Percentiles rank a stretch among this genome's conserved stretches.
These are phyloP conservation scores for Salvia splendens DNA, from an alignment of 257 asterid species.

Conservation along the genomic window DNA sequence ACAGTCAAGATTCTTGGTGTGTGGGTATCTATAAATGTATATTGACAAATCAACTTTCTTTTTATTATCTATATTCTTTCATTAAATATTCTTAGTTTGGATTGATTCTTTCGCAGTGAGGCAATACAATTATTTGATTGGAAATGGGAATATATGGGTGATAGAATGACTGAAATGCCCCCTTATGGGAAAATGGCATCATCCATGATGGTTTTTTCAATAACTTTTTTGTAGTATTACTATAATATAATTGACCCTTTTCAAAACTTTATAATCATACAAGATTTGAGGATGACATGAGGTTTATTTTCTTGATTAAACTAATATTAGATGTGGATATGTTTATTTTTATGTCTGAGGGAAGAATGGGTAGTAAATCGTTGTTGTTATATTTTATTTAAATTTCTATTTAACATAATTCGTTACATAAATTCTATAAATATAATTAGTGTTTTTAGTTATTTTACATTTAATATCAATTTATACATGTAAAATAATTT, in stretches of 20 bases:
- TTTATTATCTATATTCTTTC: conserved; percentile 12
- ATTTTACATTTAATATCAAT: no score
- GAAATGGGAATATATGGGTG: conserved; percentile 2
- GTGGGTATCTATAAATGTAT: conserved; percentile 19
- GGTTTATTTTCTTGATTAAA: conserved; percentile 12
- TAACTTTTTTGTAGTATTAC: conserved; percentile 17
- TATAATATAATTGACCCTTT: conserved; percentile 30
- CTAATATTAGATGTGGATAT: conserved; percentile 21
- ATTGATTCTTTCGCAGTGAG: conserved; percentile 13
- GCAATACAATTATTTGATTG: conserved; percentile 28
- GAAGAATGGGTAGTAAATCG: background rate
- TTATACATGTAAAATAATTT: no score
- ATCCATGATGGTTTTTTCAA: conserved; percentile 37
- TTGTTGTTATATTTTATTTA: background rate
- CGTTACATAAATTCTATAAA: background rate
- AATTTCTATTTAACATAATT: background rate
- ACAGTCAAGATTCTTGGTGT: conserved; percentile 36
- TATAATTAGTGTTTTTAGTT: no score
- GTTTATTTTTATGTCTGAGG: background rate
- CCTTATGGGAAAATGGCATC: conserved; percentile 37
- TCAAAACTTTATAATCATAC: background rate
- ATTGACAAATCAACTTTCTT: conserved; percentile 37
- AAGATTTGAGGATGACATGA: conserved; percentile 26
- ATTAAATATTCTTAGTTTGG: conserved; percentile 32
- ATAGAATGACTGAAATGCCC: conserved; percentile 18